These are phyloP conservation scores for Cladosporium velox DNA, from an alignment of 2,329 filamentous ascomycete genomes.

Conservation along the genomic window DNA sequence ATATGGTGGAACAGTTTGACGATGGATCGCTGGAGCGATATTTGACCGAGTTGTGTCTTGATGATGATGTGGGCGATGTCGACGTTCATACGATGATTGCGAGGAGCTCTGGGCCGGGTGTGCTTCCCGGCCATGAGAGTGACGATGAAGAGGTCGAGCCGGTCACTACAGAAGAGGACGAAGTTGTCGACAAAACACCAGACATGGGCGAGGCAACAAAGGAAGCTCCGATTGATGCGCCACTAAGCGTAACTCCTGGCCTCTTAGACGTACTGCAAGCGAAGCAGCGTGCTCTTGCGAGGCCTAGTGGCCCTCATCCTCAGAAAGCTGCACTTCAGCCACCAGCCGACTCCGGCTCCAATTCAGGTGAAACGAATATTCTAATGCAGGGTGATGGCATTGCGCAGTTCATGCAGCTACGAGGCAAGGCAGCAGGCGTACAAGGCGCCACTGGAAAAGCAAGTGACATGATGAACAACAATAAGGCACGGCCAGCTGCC, in stretches of 20 bases:
- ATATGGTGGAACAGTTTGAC: constrained; percentile 45
- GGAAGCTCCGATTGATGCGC: background rate
- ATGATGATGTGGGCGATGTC: constrained; percentile 33
- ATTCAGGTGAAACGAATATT: background rate
- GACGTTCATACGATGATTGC: constrained; percentile 48
- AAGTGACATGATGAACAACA: background rate
- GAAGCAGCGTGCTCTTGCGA: constrained; percentile 40
- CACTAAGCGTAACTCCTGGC: background rate
- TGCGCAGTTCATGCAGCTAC: constrained; percentile 23
- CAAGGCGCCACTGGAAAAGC: background rate
- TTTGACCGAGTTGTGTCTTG: constrained; percentile 38
- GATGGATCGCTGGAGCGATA: constrained; percentile 42
- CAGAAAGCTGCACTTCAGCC: background rate
- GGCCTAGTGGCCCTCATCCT: background rate
- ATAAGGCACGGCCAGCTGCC: background rate
- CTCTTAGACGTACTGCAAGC: constrained; percentile 29
- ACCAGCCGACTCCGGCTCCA: background rate
- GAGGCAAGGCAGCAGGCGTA: constrained; percentile 20
- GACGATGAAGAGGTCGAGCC: constrained; percentile 42
- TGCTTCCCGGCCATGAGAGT: constrained; percentile 43
- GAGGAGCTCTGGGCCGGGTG: constrained; percentile 51
- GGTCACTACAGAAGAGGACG: background rate
- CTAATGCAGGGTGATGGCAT: constrained; percentile 19
- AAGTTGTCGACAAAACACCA: background rate
- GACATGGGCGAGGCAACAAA: background rate